A percentile compares a stretch with the other conserved stretches of the same genome.
phyloP scores from a whole-genome alignment of 257 asterid species.

The Solanum commersonii region DNA sequence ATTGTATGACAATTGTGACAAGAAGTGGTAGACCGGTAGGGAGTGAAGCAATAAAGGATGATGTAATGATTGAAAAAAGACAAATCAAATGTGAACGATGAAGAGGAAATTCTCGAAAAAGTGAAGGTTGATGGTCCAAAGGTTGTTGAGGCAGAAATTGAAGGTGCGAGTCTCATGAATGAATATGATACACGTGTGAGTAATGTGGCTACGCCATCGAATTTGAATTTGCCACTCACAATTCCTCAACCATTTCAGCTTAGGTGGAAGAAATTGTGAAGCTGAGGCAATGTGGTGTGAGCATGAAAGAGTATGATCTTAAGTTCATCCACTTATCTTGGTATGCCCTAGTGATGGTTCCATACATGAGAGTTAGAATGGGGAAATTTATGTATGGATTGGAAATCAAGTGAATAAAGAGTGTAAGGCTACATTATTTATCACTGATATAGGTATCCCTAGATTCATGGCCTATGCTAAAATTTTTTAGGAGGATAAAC shows the following conservation, averaged over 20 bases:
- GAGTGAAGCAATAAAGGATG: background rate
- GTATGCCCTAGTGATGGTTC: background rate
- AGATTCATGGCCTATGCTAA: background rate
- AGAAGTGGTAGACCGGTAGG: background rate
- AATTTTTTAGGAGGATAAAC: background rate
- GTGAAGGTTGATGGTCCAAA: background rate
- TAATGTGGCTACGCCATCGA: background rate
- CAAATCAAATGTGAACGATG: background rate
- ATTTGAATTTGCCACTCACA: background rate
- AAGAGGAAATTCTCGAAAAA: background rate
- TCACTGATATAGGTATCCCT: background rate
- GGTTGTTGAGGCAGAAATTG: background rate
- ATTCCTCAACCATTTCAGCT: background rate
- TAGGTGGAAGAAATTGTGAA: background rate
- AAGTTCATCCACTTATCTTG: too few relatives aligned
- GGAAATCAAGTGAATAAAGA: background rate
- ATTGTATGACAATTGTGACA: background rate
- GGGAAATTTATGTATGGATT: background rate
- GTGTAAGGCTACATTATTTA: background rate
- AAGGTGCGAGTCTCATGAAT: background rate
- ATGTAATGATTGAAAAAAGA: background rate
- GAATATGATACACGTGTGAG: background rate
- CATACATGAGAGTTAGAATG: background rate
- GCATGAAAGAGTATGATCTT: background rate
- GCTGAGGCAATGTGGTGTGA: too few relatives aligned